These are phyloP conservation scores for Penicillium angulare DNA, from an alignment of 495 filamentous ascomycete genomes.

Conservation along the genomic window DNA sequence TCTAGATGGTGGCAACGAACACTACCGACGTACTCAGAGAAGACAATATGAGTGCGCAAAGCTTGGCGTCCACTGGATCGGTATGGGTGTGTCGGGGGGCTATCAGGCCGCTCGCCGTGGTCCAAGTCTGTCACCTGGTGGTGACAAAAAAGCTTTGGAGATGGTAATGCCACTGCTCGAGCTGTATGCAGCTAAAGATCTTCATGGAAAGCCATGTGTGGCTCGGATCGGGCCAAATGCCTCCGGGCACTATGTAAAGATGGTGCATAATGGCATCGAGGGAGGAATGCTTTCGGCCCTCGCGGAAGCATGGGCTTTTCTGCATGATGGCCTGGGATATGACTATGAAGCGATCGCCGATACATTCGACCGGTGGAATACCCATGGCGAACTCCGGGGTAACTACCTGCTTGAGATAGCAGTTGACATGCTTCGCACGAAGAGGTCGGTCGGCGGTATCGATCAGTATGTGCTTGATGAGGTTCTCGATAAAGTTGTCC, in stretches of 20 bases:
- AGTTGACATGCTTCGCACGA: conserved; percentile 57
- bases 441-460: conserved; percentile 41
- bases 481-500: conserved; percentile 74
- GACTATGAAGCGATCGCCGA: conserved; percentile 67
- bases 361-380: conserved; percentile 68
- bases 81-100: conserved; percentile 66
- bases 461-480: conserved; percentile 56
- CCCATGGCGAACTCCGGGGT: conserved; percentile 53
- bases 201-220: conserved; percentile 59
- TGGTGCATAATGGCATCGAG: conserved; percentile 77
- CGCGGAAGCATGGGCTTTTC: conserved; percentile 65
- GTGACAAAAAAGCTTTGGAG: conserved; percentile 54
- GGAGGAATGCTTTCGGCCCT: conserved; percentile 66
- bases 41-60: conserved; percentile 55
- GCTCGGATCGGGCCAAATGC: conserved; percentile 60
- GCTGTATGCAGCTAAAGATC: conserved; percentile 60
- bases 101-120: conserved; percentile 67
- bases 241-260: conserved; percentile 72
- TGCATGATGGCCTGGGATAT: conserved; percentile 59
- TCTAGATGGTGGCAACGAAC: conserved; percentile 70
- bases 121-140: conserved; percentile 65
- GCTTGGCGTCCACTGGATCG: conserved; percentile 63
- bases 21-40: conserved; percentile 65
- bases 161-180: conserved; percentile 62
- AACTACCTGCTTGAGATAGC: conserved; percentile 66